Evolutionary conservation across 257 asterid species (phyloP), one percentile per base, ranked within the genome.

Genomic region (Solanum habrochaites): DNA sequence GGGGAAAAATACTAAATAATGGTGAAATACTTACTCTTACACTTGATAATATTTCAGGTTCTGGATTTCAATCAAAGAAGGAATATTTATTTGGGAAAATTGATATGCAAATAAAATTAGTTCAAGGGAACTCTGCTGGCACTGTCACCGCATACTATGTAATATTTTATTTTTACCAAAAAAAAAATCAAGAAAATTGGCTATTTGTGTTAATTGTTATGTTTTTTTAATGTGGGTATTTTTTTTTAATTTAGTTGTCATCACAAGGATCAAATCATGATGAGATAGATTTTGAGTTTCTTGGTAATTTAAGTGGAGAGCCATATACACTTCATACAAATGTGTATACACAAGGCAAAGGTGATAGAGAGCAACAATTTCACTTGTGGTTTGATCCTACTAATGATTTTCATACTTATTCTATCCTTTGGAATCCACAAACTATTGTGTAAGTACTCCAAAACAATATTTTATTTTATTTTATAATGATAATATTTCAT

Each of bases 261-360:
- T 95, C 97, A 18, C 27, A 86, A 58, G 97, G 98, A 29, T 3
- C 82, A 21, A 89, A 27, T 82, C 98, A 89, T 49, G 98, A 94
- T 67, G 98, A 95, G 86, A 95, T 95, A 85, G 98, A 95, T 83
- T 91, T 94, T 35, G 98, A 95, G 90, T 94, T 95, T 86, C 86
- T 95, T 92, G 98, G 97, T 47, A 95, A 95, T 72, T 25, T 92
- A 14, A 94, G 92, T 42, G 98, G 96, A 1, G 89, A 94, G 29
- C 98, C 97, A 8, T 93, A 93, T 83, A 89, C 91, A 5, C 64
- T 94, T 10, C 98, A 95, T 71, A 93, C 98, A 0, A 94, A 95
- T 86, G 93, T 95, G 47, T 95, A 91, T 82, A 78, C 93, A 8
- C 91, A 90, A 67, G 98, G 97, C 32, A 91, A 87, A 43, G 96